Base-by-base conservation (phyloP, 2,329 filamentous ascomycete genomes). In the Ophiostoma quercus region DNA sequence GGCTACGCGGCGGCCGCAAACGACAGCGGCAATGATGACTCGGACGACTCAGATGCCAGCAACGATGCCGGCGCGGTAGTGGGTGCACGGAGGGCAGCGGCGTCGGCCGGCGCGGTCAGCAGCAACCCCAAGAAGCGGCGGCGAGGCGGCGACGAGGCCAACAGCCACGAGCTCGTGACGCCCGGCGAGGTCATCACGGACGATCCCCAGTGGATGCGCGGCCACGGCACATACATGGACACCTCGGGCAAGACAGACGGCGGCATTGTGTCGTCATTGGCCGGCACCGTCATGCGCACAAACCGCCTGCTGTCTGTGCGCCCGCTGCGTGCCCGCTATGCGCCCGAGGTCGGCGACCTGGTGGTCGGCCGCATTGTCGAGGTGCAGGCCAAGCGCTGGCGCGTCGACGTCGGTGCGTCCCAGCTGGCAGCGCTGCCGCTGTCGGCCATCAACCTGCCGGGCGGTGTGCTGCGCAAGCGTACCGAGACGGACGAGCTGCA, bases 401-500 rank as follows among this genome's bases (percentile, higher is more conserved):
- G 92, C 76, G 94, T 99, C 69, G 95, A 99, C 79, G 91, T 99
- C 67, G 91, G 92, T 67, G 92, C 92, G 32, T 90, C 92, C 0
- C 88, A 96, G 76, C 89, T 97, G 6, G 94, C 95, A 3, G 86
- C 89, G 66, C 84, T 99, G 11, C 92, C 93, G 22, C 88, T 99
- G 62, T 92, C 88, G 69, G 90, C 91, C 72, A 98, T 99, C 80
- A 99, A 99, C 78, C 83, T 99, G 2, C 95, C 95, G 0, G 95
- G 95, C 70, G 95, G 95, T 43, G 96, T 97, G 73, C 84, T 97
- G 75, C 88, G 95, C 71, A 91, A 94, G 77, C 86, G 95, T 74
- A 99, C 95, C 37, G 94, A 94, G 76, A 96, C 95, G 19, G 95
- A 99, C 79, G 95, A 98, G 82, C 84, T 99, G 76, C 95, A 98